These are phyloP conservation scores for Calonectria naviculata DNA, from an alignment of 2,329 filamentous ascomycete genomes.

Conservation along the genomic window DNA sequence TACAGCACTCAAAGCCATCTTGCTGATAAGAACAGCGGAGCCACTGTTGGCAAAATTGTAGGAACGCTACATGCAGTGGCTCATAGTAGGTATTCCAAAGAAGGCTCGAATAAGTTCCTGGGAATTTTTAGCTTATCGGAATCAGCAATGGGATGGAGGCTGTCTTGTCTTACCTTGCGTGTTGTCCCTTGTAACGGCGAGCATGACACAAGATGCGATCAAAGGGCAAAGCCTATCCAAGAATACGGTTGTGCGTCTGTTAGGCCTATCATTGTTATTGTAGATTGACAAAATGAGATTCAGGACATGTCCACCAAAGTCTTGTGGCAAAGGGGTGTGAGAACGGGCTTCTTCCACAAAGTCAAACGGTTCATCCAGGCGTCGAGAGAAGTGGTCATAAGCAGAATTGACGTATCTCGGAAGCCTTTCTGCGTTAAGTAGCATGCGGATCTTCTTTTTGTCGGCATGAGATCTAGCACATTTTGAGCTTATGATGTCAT, in stretches of 20 bases:
- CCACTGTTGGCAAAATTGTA: constrained; percentile 14
- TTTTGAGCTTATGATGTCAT: background rate
- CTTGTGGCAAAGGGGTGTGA: background rate
- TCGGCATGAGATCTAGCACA: constrained; percentile 1
- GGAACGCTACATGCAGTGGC: background rate
- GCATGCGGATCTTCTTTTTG: constrained; percentile 16
- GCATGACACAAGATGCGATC: constrained; percentile 5
- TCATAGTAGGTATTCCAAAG: background rate
- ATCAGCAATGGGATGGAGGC: background rate
- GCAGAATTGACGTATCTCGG: constrained; percentile 9
- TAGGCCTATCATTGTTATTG: background rate
- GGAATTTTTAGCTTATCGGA: background rate
- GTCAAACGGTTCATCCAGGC: constrained; percentile 3
- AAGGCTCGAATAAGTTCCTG: background rate
- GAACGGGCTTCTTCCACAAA: constrained; percentile 9
- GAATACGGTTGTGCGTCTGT: background rate
- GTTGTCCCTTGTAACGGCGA: background rate
- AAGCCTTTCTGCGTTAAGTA: constrained; percentile 9
- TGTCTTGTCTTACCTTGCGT: background rate
- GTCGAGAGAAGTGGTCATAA: constrained; percentile 8
- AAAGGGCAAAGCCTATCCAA: background rate
- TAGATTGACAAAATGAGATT: constrained; percentile 18
- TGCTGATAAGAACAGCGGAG: constrained; percentile 13
- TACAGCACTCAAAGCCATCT: background rate
- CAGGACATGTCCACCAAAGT: constrained; percentile 9